Evolutionary conservation across 1,139 yeast species (phyloP), one percentile per base, ranked within the genome.

Genomic region (Diutina siamensis): DNA sequence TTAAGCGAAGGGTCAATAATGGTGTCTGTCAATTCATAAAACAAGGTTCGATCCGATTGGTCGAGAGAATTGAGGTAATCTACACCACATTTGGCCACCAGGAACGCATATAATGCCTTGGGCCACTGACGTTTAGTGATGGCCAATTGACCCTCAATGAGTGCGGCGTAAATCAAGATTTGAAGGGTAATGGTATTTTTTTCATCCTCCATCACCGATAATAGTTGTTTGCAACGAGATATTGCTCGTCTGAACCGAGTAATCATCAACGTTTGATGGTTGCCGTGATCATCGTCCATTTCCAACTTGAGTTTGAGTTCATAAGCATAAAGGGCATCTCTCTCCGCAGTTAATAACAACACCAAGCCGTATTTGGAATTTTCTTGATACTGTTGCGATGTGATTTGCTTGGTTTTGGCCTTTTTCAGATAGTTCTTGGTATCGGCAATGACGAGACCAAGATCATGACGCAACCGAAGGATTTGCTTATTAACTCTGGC

Each of bases 171-270:
- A 1, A 77, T 70, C 32, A 83, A 58, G 7, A 78, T 56, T 1
- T 60, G 59, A 13, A 20, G 17, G 18, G 40, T 21, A 18, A 13
- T 35, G 7, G 28, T 10, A 31, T 7, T n/a, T 8, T 31, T 31
- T 4, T 31, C 34, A 1, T 35, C 18, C 3, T 12, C 27, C 12
- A 22, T 20, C 4, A 35, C 17, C 28, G 40, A 9, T 31, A 76
- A 59, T 36, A 86, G 60, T 35, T 67, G 67, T 40, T 65, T 60
- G 31, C 74, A 65, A 46, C 70, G 68, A 45, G 61, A 59, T 32
- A 72, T 62, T 0, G 92, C 80, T 58, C 76, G 81, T 57, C 82
- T 84, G 52, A 83, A 72, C 61, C 85, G 83, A 35, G 89, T 76
- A 13, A 72, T 58, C 57, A 84, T 67, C 49, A 83, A 74, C 49